Evolutionary conservation across 352 stramenopile genomes (phyloP).

Genomic region (Pelagophyceae sp.): DNA sequence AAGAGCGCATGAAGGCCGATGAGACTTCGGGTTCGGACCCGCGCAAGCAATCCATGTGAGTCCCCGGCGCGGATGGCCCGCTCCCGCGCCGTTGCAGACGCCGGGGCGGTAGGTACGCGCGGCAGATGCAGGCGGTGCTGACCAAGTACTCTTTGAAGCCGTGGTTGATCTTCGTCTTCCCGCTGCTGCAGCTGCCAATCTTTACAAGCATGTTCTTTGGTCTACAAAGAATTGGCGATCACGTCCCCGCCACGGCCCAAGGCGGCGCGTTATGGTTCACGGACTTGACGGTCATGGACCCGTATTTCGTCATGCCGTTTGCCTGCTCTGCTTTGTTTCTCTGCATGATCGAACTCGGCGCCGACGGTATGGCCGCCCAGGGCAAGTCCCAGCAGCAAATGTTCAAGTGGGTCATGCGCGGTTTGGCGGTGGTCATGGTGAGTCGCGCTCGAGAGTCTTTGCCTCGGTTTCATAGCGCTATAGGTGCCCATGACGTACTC

Average conservation of each 20-base stretch:
- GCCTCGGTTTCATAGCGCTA: background rate
- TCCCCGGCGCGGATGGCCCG: background rate
- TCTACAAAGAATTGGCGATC: background rate
- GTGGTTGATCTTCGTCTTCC: constrained; percentile 11
- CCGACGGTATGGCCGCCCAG: constrained; percentile 10
- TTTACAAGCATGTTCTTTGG: constrained; percentile 18
- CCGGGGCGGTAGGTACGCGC: background rate
- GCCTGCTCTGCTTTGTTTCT: background rate
- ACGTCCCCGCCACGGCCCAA: background rate
- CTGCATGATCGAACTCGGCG: constrained; percentile 14
- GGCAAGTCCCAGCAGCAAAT: background rate
- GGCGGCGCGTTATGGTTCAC: constrained; percentile 5
- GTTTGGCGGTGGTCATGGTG: background rate
- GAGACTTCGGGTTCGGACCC: background rate
- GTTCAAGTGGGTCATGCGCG: constrained; percentile 6
- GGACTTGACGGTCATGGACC: background rate
- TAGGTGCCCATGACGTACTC: background rate
- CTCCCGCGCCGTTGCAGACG: background rate
- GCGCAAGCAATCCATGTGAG: background rate
- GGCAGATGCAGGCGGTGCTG: constrained; percentile 5
- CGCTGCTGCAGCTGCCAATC: background rate
- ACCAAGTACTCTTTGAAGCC: background rate
- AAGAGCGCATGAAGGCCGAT: constrained; percentile 8
- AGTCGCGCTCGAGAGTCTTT: background rate
- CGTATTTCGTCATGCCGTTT: background rate